Percentiles rank a stretch among this genome's conserved stretches.
Evolutionary conservation across 2,329 filamentous ascomycete genomes (phyloP).

Genomic region (Daldinia sp.): DNA sequence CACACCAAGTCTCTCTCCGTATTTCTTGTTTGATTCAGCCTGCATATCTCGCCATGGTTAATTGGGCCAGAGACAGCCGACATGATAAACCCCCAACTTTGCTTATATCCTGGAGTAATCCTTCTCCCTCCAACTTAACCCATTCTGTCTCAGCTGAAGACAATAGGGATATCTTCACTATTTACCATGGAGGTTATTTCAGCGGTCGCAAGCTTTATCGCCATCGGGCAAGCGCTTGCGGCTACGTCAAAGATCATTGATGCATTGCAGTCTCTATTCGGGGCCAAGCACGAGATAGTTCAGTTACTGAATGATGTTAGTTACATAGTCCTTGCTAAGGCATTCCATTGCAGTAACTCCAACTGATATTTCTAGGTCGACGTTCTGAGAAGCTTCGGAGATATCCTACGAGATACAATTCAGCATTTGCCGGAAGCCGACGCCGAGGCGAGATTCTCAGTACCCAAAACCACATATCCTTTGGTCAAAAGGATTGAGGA

Average conservation of each 20-base stretch:
- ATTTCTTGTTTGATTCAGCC: neutral
- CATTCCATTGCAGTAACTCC: neutral
- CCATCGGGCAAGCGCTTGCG: slow-evolving; percentile 26
- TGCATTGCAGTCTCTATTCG: slow-evolving; percentile 1
- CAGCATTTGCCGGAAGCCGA: neutral
- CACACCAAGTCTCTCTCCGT: neutral
- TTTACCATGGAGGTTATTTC: slow-evolving; percentile 19
- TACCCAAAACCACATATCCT: neutral
- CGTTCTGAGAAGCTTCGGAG: slow-evolving; percentile 3
- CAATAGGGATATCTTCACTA: neutral
- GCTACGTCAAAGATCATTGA: slow-evolving; percentile 24
- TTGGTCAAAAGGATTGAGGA: neutral
- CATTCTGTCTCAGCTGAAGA: neutral
- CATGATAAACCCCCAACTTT: neutral
- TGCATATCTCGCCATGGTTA: neutral
- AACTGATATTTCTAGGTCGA: neutral
- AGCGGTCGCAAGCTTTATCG: slow-evolving; percentile 18
- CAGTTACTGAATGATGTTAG: slow-evolving; percentile 22
- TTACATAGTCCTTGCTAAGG: neutral
- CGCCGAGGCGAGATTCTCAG: neutral
- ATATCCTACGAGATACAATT: slow-evolving; percentile 8
- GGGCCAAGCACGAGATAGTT: slow-evolving; percentile 15
- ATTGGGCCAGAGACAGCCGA: neutral
- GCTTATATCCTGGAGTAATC: neutral
- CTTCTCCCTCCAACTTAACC: neutral